A percentile compares a stretch with the other conserved stretches of the same genome.
Evolutionary conservation across 352 stramenopile genomes (phyloP).

Genomic region (Pythium vanterpoolii): DNA sequence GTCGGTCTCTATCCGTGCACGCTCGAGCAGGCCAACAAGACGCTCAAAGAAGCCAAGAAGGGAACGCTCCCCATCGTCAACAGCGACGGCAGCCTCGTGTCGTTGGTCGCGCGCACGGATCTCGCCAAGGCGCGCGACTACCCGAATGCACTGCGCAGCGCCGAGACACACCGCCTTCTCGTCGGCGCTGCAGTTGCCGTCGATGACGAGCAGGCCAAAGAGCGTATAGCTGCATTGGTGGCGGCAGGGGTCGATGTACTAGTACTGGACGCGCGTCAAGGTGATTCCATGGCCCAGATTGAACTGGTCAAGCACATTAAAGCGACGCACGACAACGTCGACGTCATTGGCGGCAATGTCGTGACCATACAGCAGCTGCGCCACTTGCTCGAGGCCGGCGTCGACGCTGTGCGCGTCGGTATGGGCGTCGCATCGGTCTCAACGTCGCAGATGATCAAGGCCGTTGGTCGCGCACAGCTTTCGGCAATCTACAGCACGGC

Average conservation of each 20-base stretch:
- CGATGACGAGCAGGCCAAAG: conserved; percentile 87
- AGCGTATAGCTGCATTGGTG: conserved; percentile 83
- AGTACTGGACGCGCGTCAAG: conserved; percentile 98
- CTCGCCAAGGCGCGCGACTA: conserved; percentile 96
- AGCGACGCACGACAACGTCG: conserved; percentile 76
- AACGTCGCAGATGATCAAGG: conserved; percentile 99
- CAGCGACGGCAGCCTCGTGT: conserved; percentile 92
- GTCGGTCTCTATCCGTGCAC: conserved; percentile 92
- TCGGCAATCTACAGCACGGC: conserved; percentile 98
- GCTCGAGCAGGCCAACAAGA: conserved; percentile 95
- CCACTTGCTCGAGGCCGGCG: conserved; percentile 96
- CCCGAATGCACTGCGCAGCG: conserved; percentile 91
- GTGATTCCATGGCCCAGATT: conserved; percentile 90
- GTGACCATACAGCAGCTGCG: conserved; percentile 95
- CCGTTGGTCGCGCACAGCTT: conserved; percentile 95
- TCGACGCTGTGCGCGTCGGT: conserved; percentile 97
- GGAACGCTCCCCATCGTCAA: conserved; percentile 99
- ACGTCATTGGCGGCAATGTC: conserved; percentile 99
- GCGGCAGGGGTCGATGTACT: conserved; percentile 96
- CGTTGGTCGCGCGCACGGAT: conserved; percentile 96
- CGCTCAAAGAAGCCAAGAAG: conserved; percentile 97
- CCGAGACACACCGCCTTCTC: conserved; percentile 93
- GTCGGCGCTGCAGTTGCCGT: conserved; percentile 96
- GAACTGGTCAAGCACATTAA: conserved; percentile 90
- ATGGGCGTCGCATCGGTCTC: conserved; percentile 99